Base-by-base conservation (phyloP, 371 early-diverging fungal genomes). In the Umbelopsis sp. region DNA sequence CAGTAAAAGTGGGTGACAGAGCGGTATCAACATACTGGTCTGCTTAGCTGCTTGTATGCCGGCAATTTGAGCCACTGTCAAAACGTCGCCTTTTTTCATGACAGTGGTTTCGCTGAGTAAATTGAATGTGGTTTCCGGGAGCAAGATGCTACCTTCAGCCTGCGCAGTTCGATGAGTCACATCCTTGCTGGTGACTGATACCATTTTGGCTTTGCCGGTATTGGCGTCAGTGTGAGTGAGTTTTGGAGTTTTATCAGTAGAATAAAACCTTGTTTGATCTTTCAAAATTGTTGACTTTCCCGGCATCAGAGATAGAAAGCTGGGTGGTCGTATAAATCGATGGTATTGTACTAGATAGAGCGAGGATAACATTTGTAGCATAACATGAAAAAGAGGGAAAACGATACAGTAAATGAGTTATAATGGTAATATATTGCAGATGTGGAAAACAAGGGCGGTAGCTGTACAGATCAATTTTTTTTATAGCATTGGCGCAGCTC, bases 41-140 rank as follows among this genome's bases (percentile, higher is more conserved):
- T 80, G 82, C 75, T 97, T 97, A 44, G 96, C 96, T 5, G 93
- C 97, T 71, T 94, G 90, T 63, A 97, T 95, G 0, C 96, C 97
- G 0, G 96, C 96, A 5, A 96, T 89, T 70, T 93, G 93, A 2
- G 96, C 95, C 3, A 95, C 94, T 0, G 90, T 86, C 44, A 96
- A 77, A 2, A 96, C 95, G 72, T 96, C 95, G 18, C 97, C 97
- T 70, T 95, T 95, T 69, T 87, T 87, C 66, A 83, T 81, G 24
- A 78, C 77, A 69, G 70, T 38, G 18, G 78, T 74, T 3, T 81
- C 70, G 51, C 82, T 76, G 41, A 95, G 68, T 0, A 91, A 80
- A 4, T 80, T 69, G 70, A 84, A 91, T 0, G 93, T 91, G 7
- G 86, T 73, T 18, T 72, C 72, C 1, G 87, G 87, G 32, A 95